Conservation (phyloP, 805 yeast species). For the Kuraishia hungarica region DNA sequence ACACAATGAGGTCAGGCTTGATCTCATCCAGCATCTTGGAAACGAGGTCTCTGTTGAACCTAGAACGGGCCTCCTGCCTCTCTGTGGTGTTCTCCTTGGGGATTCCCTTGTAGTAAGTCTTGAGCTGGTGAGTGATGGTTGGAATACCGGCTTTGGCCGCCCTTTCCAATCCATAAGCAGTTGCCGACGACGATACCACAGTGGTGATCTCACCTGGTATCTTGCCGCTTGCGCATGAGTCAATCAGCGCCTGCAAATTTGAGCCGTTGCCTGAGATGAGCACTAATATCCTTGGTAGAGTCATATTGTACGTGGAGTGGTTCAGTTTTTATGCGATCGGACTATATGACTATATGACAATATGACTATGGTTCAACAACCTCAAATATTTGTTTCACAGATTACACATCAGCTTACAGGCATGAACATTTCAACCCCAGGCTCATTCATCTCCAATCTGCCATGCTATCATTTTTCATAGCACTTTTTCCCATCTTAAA, state of each 20-base stretch:
- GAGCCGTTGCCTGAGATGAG: constrained; percentile 93
- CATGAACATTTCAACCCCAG: neutral
- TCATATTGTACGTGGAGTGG: neutral
- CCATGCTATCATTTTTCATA: neutral
- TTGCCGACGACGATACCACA: constrained; percentile 78
- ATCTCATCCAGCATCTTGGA: constrained; percentile 43
- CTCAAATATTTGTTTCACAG: neutral
- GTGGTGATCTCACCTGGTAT: constrained; percentile 46
- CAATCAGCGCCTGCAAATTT: constrained; percentile 91
- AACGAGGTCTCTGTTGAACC: constrained; percentile 76
- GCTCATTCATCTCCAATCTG: neutral
- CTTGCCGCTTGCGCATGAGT: constrained; percentile 39
- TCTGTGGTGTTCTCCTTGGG: constrained; percentile 58
- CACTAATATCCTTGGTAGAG: constrained; percentile 44
- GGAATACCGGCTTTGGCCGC: constrained; percentile 66
- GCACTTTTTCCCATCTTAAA: neutral
- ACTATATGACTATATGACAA: no score
- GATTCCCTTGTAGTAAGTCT: constrained; percentile 63
- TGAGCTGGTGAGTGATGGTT: constrained; percentile 63
- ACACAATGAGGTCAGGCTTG: constrained; percentile 80
- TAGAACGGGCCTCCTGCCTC: constrained; percentile 53
- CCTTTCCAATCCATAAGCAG: constrained; percentile 83
- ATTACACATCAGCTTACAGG: no score
- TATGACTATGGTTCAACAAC: no score
- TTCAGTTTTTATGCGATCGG: no score